A percentile compares a stretch with the other conserved stretches of the same genome.
Conservation (phyloP, 202 grass and related monocot genomes). For the Schoenoplectus triqueter region DNA sequence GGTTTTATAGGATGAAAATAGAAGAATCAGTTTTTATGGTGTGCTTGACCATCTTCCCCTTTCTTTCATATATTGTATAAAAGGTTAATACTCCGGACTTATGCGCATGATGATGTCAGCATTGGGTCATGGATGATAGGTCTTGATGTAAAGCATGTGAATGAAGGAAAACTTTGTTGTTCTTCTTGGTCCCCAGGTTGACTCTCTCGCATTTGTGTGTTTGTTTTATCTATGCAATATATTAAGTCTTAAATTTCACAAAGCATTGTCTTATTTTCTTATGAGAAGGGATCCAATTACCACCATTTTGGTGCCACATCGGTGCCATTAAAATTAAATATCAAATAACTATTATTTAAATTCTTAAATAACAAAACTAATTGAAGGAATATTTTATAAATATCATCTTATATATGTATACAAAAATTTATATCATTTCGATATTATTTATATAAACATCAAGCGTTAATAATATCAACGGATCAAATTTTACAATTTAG, state of each 20-base stretch:
- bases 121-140: conserved; percentile 97
- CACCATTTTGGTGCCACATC: too few species aligned
- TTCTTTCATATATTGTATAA: conserved; percentile 6
- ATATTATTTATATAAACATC: too few species aligned
- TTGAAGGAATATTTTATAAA: too few species aligned
- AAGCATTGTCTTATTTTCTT: background rate
- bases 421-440: too few species aligned
- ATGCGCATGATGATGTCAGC: conserved; percentile 98
- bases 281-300: too few species aligned
- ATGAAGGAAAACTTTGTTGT: conserved; percentile 95
- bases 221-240: background rate
- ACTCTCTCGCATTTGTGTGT: background rate
- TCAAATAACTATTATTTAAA: too few species aligned
- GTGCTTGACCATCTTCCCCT: conserved; percentile 8
- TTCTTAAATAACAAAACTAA: too few species aligned
- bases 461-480: too few species aligned
- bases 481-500: too few species aligned
- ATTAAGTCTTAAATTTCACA: background rate
- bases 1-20: background rate
- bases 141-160: conserved; percentile 88
- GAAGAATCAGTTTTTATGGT: background rate
- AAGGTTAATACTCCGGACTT: conserved; percentile 84
- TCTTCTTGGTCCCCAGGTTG: conserved; percentile 93
- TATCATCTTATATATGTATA: too few species aligned
- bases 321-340: too few species aligned